Base-by-base conservation (phyloP, 2,329 filamentous ascomycete species). In the Pleomassaria siparia region DNA sequence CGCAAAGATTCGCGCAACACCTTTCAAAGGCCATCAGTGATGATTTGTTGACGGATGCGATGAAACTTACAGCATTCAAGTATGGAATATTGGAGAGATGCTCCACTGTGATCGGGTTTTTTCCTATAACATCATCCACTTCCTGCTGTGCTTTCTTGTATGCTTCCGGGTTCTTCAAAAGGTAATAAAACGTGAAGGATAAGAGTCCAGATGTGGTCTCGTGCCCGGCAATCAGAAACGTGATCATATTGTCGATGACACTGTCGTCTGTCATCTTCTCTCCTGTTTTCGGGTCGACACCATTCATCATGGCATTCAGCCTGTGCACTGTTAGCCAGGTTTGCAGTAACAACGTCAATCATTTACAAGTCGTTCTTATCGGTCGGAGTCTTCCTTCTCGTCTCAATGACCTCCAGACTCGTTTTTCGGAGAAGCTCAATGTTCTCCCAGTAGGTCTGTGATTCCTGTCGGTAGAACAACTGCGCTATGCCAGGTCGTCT, bases 211-310 rank as follows among this genome's bases (percentile, higher is more conserved):
- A 70, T 3, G 69, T 71, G 1, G 67, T 71, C 68, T 72, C 51
- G 67, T 72, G 50, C 79, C 60, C 58, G 72, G 68, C 81, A 43
- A 84, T 83, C 32, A 86, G 78, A 74, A 88, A 86, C 2, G 80
- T 80, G 44, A 87, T 80, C 55, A 89, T 83, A 63, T 89, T 85
- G 65, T 87, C 83, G 40, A 86, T 76, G 40, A 87, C 78, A 49
- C 81, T 80, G 9, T 79, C 78, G 4, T 87, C 80, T 4, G 71
- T 77, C 54, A 89, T 73, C 2, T 69, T 70, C 49, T 77, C 73
- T 22, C 81, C 82, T 0, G 84, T 87, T 59, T 85, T 76, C 0
- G 82, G 79, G 53, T 89, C 86, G 32, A 74, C 77, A 11, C 73
- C 77, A 45, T 78, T 76, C 49, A 88, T 64, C 63, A 89, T 73